Evolutionary conservation across 129 eudicot species (phyloP).

Genomic region (Flaveria trinervia): DNA sequence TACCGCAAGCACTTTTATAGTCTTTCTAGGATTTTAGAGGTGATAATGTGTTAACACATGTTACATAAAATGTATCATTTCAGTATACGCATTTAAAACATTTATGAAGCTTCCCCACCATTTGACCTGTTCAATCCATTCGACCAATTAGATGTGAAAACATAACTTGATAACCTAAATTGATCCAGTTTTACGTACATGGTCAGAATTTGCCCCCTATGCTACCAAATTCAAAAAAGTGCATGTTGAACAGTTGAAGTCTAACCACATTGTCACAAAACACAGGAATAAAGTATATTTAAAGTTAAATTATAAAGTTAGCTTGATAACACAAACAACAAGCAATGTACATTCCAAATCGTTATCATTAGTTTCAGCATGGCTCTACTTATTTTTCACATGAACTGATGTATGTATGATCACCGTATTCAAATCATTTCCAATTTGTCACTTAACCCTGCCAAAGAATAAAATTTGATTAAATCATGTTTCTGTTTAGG

Average conservation of each 20-base stretch:
- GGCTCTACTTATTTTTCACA: background rate
- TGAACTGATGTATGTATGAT: background rate
- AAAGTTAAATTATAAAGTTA: background rate
- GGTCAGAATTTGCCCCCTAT: background rate
- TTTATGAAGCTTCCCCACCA: background rate
- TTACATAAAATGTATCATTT: background rate
- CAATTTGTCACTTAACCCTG: background rate
- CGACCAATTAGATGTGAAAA: too few species aligned
- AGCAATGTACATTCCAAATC: background rate
- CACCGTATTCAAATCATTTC: background rate
- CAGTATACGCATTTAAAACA: background rate
- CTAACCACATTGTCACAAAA: background rate
- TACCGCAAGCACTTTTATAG: background rate
- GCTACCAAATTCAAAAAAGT: background rate
- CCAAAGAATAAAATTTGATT: background rate
- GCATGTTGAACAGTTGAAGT: background rate
- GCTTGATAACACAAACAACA: conserved; percentile 5
- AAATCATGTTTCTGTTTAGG: background rate
- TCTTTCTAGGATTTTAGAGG: background rate
- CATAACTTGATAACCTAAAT: too few species aligned
- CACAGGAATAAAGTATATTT: background rate
- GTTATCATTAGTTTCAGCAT: background rate
- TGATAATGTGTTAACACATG: background rate
- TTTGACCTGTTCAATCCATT: background rate
- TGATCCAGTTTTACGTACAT: background rate